Evolutionary conservation across 306 rosid genomes (phyloP).

Genomic region (Senna siamea): DNA sequence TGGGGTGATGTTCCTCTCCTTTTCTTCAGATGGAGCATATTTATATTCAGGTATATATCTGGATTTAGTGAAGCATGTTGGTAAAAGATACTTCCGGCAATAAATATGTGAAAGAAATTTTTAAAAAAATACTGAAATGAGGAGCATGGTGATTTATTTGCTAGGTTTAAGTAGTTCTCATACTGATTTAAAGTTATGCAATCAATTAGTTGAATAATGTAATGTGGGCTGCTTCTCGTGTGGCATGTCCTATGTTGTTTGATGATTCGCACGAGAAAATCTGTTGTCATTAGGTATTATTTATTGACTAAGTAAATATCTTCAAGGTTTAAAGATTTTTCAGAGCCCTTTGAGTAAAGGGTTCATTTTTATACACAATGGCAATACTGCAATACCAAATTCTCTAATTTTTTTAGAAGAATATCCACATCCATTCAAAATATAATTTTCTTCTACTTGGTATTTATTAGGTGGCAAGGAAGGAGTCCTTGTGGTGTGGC

Average conservation of each 20-base stretch:
- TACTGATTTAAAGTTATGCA: background rate
- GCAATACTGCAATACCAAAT: background rate
- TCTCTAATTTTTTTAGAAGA: conserved; percentile 7
- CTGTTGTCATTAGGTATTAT: background rate
- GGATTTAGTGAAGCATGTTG: background rate
- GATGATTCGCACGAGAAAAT: background rate
- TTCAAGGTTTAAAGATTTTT: conserved; percentile 19
- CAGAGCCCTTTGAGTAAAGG: conserved; percentile 7
- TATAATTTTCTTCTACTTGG: conserved; percentile 34
- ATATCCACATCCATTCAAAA: conserved; percentile 16
- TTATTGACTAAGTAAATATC: conserved; percentile 1
- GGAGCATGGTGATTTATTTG: conserved; percentile 1
- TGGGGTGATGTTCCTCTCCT: conserved; percentile 66
- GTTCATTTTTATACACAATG: background rate
- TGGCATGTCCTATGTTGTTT: conserved; percentile 12
- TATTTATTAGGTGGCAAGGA: conserved; percentile 79
- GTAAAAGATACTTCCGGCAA: conserved; percentile 9
- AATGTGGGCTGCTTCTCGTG: background rate
- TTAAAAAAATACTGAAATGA: background rate
- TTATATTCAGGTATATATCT: conserved; percentile 71
- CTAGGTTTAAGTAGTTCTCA: conserved; percentile 4
- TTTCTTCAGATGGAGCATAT: conserved; percentile 87
- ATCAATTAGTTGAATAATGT: background rate
- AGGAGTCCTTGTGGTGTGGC: conserved; percentile 97
- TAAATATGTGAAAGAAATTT: background rate